Conservation (phyloP, 2,329 filamentous ascomycete genomes). For the Cryoendolithus antarcticus region DNA sequence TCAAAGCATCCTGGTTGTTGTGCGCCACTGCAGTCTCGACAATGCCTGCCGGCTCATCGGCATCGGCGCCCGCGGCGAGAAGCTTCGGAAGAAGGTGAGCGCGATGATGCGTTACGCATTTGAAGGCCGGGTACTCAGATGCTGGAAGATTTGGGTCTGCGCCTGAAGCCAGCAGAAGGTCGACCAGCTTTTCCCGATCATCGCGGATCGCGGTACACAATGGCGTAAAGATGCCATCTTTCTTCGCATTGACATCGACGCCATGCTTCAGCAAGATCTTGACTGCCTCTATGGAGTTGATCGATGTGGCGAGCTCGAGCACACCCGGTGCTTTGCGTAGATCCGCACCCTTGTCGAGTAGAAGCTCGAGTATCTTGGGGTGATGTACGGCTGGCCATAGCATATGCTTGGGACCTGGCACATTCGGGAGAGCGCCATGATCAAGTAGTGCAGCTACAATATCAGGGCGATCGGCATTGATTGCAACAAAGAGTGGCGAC, state of each 20-base stretch:
- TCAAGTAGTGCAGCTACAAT: constrained; percentile 43
- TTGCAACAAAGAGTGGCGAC: constrained; percentile 51
- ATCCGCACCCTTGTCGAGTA: constrained; percentile 42
- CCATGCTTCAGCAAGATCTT: constrained; percentile 50
- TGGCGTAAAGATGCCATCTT: constrained; percentile 54
- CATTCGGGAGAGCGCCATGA: constrained; percentile 52
- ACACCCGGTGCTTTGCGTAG: constrained; percentile 52
- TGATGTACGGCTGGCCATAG: constrained; percentile 54
- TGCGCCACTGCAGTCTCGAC: constrained; percentile 50
- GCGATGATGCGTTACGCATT: constrained; percentile 55
- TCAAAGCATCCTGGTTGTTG: constrained; percentile 49
- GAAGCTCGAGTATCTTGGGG: constrained; percentile 43
- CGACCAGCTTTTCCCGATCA: constrained; percentile 49
- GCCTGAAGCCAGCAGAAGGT: constrained; percentile 42
- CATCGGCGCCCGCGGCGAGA: constrained; percentile 47
- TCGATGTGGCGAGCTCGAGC: constrained; percentile 50
- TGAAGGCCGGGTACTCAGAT: constrained; percentile 54
- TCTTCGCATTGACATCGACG: constrained; percentile 49
- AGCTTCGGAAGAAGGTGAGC: constrained; percentile 48
- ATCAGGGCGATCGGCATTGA: constrained; percentile 44
- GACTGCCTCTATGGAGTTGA: constrained; percentile 50
- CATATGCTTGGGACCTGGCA: constrained; percentile 43
- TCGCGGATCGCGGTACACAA: constrained; percentile 58
- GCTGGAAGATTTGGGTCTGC: constrained; percentile 44
- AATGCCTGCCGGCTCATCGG: constrained; percentile 50